Evolutionary conservation across 495 filamentous ascomycete genomes (phyloP), one percentile per base, ranked within the genome.

Genomic region (Aspergillus nidulans): DNA sequence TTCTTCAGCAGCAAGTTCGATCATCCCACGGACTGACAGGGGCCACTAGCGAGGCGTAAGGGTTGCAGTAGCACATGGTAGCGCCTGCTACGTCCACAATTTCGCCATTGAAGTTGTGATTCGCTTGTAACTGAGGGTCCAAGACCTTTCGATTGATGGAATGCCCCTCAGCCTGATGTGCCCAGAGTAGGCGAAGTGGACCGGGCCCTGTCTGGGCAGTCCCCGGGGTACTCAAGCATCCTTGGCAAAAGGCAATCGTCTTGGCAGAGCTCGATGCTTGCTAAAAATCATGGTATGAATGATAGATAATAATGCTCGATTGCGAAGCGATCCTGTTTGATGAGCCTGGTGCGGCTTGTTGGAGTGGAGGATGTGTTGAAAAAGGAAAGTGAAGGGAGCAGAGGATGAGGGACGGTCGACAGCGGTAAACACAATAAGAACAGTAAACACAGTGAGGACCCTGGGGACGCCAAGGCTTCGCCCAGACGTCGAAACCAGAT

Each of bases 381-480:
- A 12, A 34, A 12, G 8, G 4, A 12, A 34, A 13, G 30, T 3
- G 30, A 34, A 6, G 30, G 15, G 30, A 34, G n/a, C n/a, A n/a
- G n/a, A 34, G 15, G 30, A 6, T 13, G 30, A 12, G 10, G 9
- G 30, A 34, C 9, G 2, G 30, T 34, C 30, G 15, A 34, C 30
- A 34, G 30, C 15, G 30, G 30, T 10, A 34, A 12, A 2, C 2
- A n/a, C 16, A 13, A 13, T 13, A 15, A 7, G 43, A 26, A 13
- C 10, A 4, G 30, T 10, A 34, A 12, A 2, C 2, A n/a, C 16
- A 13, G 10, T 49, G 46, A 49, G 46, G 30, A 49, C 46, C 46
- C 30, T 49, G 46, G 9, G n/a, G 46, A 49, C 46, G 46, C 46
- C 46, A 49, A 49, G 46, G 12, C 28, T 30, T 32, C 46, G 43